Base-by-base conservation (phyloP, 1,284 basidiomycete genomes). In the Naganishia albida region DNA sequence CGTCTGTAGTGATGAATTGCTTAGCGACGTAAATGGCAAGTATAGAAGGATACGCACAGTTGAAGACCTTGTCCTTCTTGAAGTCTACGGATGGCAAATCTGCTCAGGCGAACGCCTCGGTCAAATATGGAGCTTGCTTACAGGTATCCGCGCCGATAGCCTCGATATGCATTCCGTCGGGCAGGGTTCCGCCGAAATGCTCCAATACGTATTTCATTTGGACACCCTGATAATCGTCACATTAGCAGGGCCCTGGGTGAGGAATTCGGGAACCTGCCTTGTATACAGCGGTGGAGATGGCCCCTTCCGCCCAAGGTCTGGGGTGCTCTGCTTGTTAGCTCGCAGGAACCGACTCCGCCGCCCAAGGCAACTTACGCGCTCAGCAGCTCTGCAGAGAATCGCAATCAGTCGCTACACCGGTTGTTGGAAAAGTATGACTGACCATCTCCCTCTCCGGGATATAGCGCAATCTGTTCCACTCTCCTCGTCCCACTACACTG, bases 71-170 rank as follows among this genome's bases (percentile, higher is more conserved):
- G 82, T 64, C 59, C 60, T 65, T 65, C 83, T 85, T 85, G 80
- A 85, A 85, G 71, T 85, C 60, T 63, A 30, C 18, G 20, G 34
- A n/a, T n/a, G n/a, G 30, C 15, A 18, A 52, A 28, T 10, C 2
- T 6, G 28, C 12, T 12, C 25, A 25, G 10, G 40, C 26, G 23
- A 20, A 6, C 34, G 34, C 10, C 34, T 6, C 4, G 10, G 34
- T 34, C 10, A 10, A 10, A 10, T 34, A 6, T 15, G 25, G 23
- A 49, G 30, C 23, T 13, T 4, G 43, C 60, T 34, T 52, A 53
- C 60, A 85, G 3, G 83, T 85, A 67, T 85, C 84, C 1, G 83
- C 83, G 26, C 84, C 83, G 65, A 85, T 81, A 72, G 85, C 83
- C 70, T 85, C 84, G 68, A 85, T 75, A 67, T 85, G 83, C 69